phyloP scores from a whole-genome alignment of 169 alveolate species.

The Cryptosporidium baileyi region DNA sequence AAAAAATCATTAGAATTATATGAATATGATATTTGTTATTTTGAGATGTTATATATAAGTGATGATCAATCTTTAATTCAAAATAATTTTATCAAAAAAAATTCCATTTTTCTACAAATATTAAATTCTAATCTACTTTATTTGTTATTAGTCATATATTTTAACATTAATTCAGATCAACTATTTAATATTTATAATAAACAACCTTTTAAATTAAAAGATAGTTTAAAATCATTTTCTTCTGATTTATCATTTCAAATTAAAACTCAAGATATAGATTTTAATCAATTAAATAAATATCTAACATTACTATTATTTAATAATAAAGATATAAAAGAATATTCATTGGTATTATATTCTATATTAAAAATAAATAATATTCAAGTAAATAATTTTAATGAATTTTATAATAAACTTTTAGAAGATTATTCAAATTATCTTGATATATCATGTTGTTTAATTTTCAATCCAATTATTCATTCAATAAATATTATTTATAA shows the following conservation, averaged over 20 bases:
- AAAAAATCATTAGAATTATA: too few species aligned
- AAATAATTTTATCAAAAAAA: not conserved
- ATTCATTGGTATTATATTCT: conserved; percentile 10
- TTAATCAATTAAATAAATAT: not conserved
- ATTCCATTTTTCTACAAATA: conserved; percentile 2
- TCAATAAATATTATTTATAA: conserved; percentile 3
- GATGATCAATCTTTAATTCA: not conserved
- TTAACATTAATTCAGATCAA: too few species aligned
- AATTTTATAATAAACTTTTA: not conserved
- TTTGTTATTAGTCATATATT: not conserved
- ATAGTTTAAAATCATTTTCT: not conserved
- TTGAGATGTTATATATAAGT: conserved; percentile 1
- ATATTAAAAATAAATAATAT: not conserved
- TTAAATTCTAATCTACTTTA: not conserved
- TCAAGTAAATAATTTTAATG: not conserved
- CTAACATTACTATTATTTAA: not conserved
- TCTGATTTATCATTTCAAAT: not conserved
- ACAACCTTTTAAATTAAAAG: too few species aligned
- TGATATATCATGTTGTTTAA: not conserved
- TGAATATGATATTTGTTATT: conserved; percentile 23
- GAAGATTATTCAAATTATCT: not conserved
- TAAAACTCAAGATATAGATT: not conserved
- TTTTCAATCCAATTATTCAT: conserved; percentile 10
- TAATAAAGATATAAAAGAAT: conserved; percentile 10
- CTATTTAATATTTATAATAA: not conserved